Evolutionary conservation across 75 land plant genomes (phyloP).

Genomic region (Pinus taeda): DNA sequence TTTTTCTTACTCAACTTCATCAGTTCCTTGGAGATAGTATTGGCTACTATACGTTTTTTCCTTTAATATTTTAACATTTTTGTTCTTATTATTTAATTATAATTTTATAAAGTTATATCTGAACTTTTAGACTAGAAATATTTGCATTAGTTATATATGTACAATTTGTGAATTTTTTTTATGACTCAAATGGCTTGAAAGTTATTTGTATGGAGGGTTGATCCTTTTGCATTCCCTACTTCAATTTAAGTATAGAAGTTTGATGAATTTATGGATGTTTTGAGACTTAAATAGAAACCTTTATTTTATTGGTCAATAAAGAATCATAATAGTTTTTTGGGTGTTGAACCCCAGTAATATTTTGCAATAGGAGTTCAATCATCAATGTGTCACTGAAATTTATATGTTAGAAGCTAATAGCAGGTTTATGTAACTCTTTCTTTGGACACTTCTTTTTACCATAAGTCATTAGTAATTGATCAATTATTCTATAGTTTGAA

Average conservation of each 20-base stretch:
- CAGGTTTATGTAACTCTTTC: no score
- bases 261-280: background rate
- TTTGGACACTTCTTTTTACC: no score
- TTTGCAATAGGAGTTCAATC: background rate
- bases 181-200: no score
- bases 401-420: no score
- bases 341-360: background rate
- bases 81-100: background rate
- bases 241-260: background rate
- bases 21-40: slow-evolving; percentile 24
- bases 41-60: slow-evolving; percentile 6
- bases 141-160: no score
- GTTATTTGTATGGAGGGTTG: background rate
- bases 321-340: slow-evolving; percentile 2
- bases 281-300: background rate
- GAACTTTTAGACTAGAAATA: background rate
- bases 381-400: no score
- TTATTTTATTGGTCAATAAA: background rate
- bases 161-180: no score
- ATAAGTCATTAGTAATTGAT: no score
- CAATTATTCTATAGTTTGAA: no score
- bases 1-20: no score
- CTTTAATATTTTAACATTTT: background rate
- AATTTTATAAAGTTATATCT: background rate
- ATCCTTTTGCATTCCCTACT: background rate